A percentile compares a stretch with the other conserved stretches of the same genome.
Conservation (phyloP, 805 yeast species). For the Myxozyma vanderwaltii region DNA sequence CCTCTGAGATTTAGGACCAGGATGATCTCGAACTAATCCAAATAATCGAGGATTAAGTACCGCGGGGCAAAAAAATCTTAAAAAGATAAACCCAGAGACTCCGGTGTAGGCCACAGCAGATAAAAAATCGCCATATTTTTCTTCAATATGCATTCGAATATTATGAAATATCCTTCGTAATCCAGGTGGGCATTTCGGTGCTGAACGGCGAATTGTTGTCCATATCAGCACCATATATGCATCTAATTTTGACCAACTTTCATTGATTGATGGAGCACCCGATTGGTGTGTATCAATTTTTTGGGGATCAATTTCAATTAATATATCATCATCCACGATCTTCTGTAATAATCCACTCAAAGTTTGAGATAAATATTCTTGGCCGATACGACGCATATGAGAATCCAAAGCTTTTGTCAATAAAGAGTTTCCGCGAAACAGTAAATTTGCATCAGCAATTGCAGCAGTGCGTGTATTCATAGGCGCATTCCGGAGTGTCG, state of each 20-base stretch:
- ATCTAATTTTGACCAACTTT: conserved; percentile 34
- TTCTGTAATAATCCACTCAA: conserved; percentile 68
- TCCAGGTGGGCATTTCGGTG: conserved; percentile 72
- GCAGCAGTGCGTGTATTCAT: conserved; percentile 15
- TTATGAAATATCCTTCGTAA: conserved; percentile 65
- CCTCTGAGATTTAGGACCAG: conserved; percentile 69
- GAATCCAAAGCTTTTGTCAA: conserved; percentile 79
- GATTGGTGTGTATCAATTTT: conserved; percentile 46
- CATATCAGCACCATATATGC: conserved; percentile 51
- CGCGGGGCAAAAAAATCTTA: conserved; percentile 88
- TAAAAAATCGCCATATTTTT: conserved; percentile 31
- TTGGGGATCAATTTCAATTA: conserved; percentile 81
- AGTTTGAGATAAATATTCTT: conserved; percentile 70
- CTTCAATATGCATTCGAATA: conserved; percentile 61
- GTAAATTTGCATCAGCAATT: conserved; percentile 49
- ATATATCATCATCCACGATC: conserved; percentile 53
- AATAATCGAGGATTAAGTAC: conserved; percentile 86
- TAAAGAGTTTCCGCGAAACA: conserved; percentile 84
- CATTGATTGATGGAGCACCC: conserved; percentile 33
- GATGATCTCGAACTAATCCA: conserved; percentile 68
- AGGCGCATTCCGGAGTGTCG: neutral
- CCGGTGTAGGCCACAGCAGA: conserved; percentile 59
- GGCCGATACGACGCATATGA: conserved; percentile 75
- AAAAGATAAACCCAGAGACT: conserved; percentile 77
- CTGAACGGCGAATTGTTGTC: conserved; percentile 62